Percentiles rank a stretch among this genome's conserved stretches.
phyloP scores from a whole-genome alignment of 2,329 filamentous ascomycete genomes.

The Sphaceloma murrayae region DNA sequence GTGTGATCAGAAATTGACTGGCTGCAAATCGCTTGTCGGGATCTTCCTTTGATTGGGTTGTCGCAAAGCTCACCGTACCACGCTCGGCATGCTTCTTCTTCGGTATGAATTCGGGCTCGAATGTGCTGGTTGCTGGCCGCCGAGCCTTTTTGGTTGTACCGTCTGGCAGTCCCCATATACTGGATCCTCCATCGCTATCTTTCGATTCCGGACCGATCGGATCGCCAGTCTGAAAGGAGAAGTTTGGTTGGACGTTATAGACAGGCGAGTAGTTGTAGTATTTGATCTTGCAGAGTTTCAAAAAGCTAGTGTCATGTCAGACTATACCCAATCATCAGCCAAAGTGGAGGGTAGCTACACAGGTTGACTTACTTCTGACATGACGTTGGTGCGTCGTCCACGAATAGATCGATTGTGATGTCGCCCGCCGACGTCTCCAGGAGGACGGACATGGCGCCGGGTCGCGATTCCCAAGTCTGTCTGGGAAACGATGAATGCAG shows the following conservation, averaged over 20 bases:
- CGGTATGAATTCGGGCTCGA: conserved; percentile 72
- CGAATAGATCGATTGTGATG: conserved; percentile 84
- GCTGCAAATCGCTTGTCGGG: conserved; percentile 73
- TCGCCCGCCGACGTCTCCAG: conserved; percentile 89
- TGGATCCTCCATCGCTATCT: conserved; percentile 83
- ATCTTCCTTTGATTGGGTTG: conserved; percentile 63
- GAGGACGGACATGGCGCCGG: conserved; percentile 70
- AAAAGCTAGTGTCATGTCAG: conserved; percentile 52
- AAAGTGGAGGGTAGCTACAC: conserved; percentile 14
- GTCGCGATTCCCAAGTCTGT: no score
- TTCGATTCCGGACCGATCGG: conserved; percentile 76
- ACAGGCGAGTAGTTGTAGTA: conserved; percentile 98
- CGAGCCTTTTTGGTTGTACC: conserved; percentile 57
- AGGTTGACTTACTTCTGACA: conserved; percentile 77
- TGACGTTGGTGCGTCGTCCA: conserved; percentile 79
- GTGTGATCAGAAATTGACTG: conserved; percentile 88
- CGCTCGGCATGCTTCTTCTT: conserved; percentile 82
- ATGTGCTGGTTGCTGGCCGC: conserved; percentile 35
- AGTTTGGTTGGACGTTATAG: conserved; percentile 85
- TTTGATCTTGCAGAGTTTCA: conserved; percentile 97
- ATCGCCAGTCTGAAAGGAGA: conserved; percentile 93
- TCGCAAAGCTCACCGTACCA: conserved; percentile 97
- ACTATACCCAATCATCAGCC: conserved; percentile 17
- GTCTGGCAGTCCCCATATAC: conserved; percentile 79
- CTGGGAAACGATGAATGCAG: no score